These are phyloP conservation scores for Moesziomyces sp. DNA, from an alignment of 1,284 basidiomycete species.

Conservation along the genomic window DNA sequence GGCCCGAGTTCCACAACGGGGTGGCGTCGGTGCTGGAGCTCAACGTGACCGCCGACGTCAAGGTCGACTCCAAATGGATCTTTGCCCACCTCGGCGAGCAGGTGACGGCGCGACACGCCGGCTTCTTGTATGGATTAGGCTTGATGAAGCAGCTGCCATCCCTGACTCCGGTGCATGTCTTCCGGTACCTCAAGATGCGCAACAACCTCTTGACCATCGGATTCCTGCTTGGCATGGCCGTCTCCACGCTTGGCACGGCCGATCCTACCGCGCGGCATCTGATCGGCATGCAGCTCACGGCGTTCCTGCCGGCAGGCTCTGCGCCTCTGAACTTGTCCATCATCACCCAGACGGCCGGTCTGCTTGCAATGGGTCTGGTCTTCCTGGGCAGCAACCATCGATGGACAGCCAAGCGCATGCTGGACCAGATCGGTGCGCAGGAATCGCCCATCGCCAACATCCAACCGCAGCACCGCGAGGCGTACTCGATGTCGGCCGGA, in stretches of 20 bases:
- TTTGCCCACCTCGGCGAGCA: constrained; percentile 57
- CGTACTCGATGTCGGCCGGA: constrained; percentile 88
- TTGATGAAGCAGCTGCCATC: constrained; percentile 87
- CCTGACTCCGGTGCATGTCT: constrained; percentile 83
- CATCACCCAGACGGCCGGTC: constrained; percentile 87
- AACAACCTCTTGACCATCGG: constrained; percentile 95
- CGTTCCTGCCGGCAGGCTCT: constrained; percentile 84
- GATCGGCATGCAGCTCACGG: constrained; percentile 90
- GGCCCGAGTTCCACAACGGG: constrained; percentile 98
- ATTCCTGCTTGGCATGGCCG: constrained; percentile 87
- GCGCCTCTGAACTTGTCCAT: constrained; percentile 90
- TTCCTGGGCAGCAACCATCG: constrained; percentile 88
- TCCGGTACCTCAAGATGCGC: constrained; percentile 91
- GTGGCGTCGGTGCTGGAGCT: constrained; percentile 84
- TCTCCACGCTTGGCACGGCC: constrained; percentile 87
- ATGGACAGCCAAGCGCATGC: constrained; percentile 89
- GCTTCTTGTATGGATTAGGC: constrained; percentile 91
- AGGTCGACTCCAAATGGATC: constrained; percentile 64
- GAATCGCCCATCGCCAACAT: constrained; percentile 80
- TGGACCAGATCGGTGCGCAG: constrained; percentile 82
- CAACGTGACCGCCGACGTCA: constrained; percentile 77
- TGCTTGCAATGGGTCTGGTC: constrained; percentile 88
- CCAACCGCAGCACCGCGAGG: constrained; percentile 74
- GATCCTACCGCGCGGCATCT: constrained; percentile 89
- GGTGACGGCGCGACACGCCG: constrained; percentile 89